These are phyloP conservation scores for Coprinellus micaceus DNA, from an alignment of 768 basidiomycete genomes.

Conservation along the genomic window DNA sequence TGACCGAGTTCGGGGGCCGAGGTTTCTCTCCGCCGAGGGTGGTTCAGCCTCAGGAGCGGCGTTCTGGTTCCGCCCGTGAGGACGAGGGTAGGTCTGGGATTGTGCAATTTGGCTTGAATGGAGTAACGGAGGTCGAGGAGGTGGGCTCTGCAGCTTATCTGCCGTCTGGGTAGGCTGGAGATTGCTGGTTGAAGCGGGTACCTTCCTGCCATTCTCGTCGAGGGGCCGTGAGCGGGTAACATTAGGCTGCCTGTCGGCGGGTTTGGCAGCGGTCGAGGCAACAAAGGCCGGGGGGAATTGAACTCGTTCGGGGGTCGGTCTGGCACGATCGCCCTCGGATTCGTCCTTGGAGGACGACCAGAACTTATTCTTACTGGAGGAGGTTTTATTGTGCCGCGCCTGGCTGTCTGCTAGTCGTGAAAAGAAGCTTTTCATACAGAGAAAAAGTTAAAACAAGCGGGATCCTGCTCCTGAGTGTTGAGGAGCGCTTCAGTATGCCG, in stretches of 20 bases:
- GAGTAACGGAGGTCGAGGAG: not conserved
- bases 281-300: not conserved
- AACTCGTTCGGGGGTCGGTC: conserved; percentile 1
- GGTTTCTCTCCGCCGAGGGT: not conserved
- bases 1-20: not conserved
- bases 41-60: not conserved
- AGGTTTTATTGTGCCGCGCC: conserved; percentile 38
- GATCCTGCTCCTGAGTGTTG: not conserved
- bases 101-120: too few species aligned
- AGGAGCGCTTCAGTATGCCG: conserved; percentile 13
- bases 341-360: conserved; percentile 27
- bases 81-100: not conserved
- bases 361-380: conserved; percentile 33
- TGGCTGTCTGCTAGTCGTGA: conserved; percentile 44
- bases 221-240: not conserved
- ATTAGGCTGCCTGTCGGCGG: conserved; percentile 1
- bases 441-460: conserved; percentile 9
- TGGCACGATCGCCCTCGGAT: conserved; percentile 9
- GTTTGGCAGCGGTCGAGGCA: not conserved
- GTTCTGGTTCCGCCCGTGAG: not conserved
- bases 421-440: conserved; percentile 52
- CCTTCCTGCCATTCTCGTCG: conserved; percentile 1
- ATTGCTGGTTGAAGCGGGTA: not conserved
- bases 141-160: not conserved
- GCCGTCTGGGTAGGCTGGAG: not conserved